Evolutionary conservation across 2,329 filamentous ascomycete species (phyloP).

Genomic region (Fusarium vanettenii): DNA sequence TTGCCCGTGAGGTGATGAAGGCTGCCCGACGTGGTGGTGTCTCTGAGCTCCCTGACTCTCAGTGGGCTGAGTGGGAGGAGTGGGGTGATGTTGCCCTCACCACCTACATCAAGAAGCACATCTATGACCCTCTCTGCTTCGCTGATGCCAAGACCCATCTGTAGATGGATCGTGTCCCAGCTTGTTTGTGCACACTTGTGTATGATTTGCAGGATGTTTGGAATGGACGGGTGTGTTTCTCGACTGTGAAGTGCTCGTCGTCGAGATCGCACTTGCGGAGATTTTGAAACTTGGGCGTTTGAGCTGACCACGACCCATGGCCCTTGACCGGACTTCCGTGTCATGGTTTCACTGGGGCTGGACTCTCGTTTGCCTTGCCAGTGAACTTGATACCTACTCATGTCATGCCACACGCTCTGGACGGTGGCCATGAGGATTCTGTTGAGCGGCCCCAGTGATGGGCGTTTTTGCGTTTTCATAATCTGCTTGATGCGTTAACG

Average conservation of each 20-base stretch:
- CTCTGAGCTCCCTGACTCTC: slow-evolving; percentile 72
- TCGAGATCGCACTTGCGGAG: slow-evolving; percentile 33
- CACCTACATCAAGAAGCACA: slow-evolving; percentile 68
- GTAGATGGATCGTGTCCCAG: slow-evolving; percentile 28
- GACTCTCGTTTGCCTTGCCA: slow-evolving; percentile 15
- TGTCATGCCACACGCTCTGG: slow-evolving; percentile 25
- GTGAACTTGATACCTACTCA: slow-evolving; percentile 31
- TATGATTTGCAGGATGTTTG: slow-evolving; percentile 8
- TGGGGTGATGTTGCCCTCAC: slow-evolving; percentile 74
- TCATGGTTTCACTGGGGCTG: not conserved
- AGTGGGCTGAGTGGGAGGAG: slow-evolving; percentile 79
- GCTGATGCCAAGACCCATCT: slow-evolving; percentile 49
- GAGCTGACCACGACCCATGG: slow-evolving; percentile 3
- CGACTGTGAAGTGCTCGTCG: slow-evolving; percentile 36
- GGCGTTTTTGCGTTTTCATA: slow-evolving; percentile 38
- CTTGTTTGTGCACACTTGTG: slow-evolving; percentile 32
- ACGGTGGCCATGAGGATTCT: slow-evolving; percentile 34
- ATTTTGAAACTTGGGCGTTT: slow-evolving; percentile 29
- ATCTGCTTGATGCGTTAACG: slow-evolving; percentile 44
- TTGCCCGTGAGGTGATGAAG: slow-evolving; percentile 93
- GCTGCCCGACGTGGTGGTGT: slow-evolving; percentile 86
- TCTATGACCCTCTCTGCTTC: slow-evolving; percentile 69
- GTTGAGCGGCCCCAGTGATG: slow-evolving; percentile 35
- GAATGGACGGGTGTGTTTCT: slow-evolving; percentile 12
- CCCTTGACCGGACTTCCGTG: slow-evolving; percentile 22